A percentile compares a stretch with the other conserved stretches of the same genome.
Evolutionary conservation across 331 rosid species (phyloP).

Genomic region (Rhamnella rubrinervis): DNA sequence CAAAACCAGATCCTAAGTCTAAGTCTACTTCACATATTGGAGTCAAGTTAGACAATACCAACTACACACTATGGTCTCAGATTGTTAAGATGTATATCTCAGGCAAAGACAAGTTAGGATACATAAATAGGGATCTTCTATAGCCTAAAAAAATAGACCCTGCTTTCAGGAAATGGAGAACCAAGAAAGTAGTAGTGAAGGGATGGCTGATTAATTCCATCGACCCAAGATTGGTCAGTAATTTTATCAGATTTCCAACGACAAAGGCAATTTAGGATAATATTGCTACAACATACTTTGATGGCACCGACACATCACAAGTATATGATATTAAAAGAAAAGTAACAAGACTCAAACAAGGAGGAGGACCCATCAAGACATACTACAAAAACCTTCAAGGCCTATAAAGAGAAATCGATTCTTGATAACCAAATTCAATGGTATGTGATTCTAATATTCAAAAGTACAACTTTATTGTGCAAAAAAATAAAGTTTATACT

Average conservation of each 20-base stretch:
- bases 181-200: not conserved
- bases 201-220: conserved; percentile 15
- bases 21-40: not conserved
- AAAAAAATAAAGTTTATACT: not conserved
- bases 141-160: not conserved
- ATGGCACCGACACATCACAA: conserved; percentile 2
- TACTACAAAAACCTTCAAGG: conserved; percentile 2
- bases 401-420: not conserved
- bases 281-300: conserved; percentile 8
- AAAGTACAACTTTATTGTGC: not conserved
- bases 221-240: not conserved
- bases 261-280: not conserved
- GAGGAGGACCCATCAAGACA: not conserved
- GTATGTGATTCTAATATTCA: not conserved
- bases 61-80: conserved; percentile 7
- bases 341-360: not conserved
- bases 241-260: not conserved
- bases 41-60: conserved; percentile 9
- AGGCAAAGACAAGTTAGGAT: not conserved
- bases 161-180: not conserved
- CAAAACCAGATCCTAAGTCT: not conserved
- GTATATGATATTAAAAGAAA: conserved; percentile 5
- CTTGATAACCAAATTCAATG: not conserved
- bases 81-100: conserved; percentile 11
- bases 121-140: conserved; percentile 3